These are phyloP conservation scores for Diaporthe ampelina DNA, from an alignment of 2,329 filamentous ascomycete genomes.

Conservation along the genomic window DNA sequence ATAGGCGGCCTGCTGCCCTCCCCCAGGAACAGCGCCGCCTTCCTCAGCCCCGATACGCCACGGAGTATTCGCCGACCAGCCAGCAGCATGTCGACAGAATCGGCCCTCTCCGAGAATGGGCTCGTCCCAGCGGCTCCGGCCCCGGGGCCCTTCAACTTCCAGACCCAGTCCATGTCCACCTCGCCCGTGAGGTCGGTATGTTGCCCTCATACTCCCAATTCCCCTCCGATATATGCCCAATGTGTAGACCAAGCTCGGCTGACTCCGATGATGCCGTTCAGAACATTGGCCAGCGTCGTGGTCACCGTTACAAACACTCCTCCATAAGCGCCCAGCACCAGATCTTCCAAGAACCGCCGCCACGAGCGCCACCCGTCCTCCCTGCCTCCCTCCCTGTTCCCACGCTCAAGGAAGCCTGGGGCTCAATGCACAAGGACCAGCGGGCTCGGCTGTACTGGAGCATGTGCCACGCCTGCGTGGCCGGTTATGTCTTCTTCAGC, in stretches of 20 bases:
- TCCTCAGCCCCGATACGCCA: slow-evolving; percentile 46
- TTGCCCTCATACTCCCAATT: slow-evolving; percentile 41
- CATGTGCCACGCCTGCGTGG: slow-evolving; percentile 86
- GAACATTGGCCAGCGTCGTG: slow-evolving; percentile 91
- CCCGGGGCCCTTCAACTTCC: slow-evolving; percentile 90
- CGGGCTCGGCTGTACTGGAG: slow-evolving; percentile 89
- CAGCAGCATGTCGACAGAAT: slow-evolving; percentile 54
- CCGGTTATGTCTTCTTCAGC: slow-evolving; percentile 86
- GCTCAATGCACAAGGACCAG: slow-evolving; percentile 91
- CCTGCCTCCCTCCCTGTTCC: slow-evolving; percentile 94
- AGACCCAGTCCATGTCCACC: slow-evolving; percentile 83
- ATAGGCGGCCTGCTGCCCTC: slow-evolving; percentile 37
- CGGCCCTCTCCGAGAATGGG: slow-evolving; percentile 45
- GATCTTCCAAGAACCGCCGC: slow-evolving; percentile 94
- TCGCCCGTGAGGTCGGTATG: slow-evolving; percentile 82
- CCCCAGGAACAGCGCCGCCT: slow-evolving; percentile 41
- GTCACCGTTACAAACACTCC: slow-evolving; percentile 98
- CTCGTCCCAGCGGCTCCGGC: slow-evolving; percentile 47
- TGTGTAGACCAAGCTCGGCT: slow-evolving; percentile 8
- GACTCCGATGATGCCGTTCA: slow-evolving; percentile 53
- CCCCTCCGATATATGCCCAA: not conserved
- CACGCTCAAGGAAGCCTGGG: slow-evolving; percentile 87
- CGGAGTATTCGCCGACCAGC: slow-evolving; percentile 46
- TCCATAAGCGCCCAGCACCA: slow-evolving; percentile 90
- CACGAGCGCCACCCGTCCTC: slow-evolving; percentile 86